These are phyloP conservation scores for Sclerotinia trifoliorum DNA, from an alignment of 2,329 filamentous ascomycete species.

Conservation along the genomic window DNA sequence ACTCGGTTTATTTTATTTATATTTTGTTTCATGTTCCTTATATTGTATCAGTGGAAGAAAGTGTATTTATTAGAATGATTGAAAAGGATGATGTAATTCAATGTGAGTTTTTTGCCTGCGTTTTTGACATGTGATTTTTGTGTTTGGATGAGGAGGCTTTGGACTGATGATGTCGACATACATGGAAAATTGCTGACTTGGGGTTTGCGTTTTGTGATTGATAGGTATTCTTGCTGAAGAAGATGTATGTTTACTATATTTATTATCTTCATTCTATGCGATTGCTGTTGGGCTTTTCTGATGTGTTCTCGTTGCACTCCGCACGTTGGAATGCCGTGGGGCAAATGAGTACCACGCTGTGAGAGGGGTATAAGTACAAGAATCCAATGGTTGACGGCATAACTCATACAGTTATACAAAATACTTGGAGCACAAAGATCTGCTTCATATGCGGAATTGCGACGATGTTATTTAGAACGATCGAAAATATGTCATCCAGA, in stretches of 20 bases:
- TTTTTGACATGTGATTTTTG: slow-evolving; percentile 37
- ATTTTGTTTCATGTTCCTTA: too few relatives aligned
- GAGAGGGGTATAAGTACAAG: not conserved
- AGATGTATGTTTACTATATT: slow-evolving; percentile 37
- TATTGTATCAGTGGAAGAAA: not conserved
- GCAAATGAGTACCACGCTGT: not conserved
- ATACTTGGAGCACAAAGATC: slow-evolving; percentile 41
- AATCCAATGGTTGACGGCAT: slow-evolving; percentile 24
- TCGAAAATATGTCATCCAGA: slow-evolving; percentile 45
- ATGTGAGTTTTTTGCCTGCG: slow-evolving; percentile 25
- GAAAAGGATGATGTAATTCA: slow-evolving; percentile 32
- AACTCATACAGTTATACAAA: slow-evolving; percentile 39
- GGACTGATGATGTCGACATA: not conserved
- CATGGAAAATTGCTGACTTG: not conserved
- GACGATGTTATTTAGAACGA: slow-evolving; percentile 43
- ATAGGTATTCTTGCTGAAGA: slow-evolving; percentile 40
- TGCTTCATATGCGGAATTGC: slow-evolving; percentile 41
- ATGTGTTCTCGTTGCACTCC: not conserved
- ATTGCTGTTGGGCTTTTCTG: not conserved
- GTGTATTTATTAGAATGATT: slow-evolving; percentile 9
- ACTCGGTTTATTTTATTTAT: not conserved
- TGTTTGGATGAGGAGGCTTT: not conserved
- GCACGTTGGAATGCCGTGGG: not conserved
- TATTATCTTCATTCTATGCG: not conserved
- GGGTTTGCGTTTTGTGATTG: not conserved